Percentiles rank a stretch among this genome's conserved stretches.
These are phyloP conservation scores for Penicillium crustosum DNA, from an alignment of 2,329 filamentous ascomycete species.

Conservation along the genomic window DNA sequence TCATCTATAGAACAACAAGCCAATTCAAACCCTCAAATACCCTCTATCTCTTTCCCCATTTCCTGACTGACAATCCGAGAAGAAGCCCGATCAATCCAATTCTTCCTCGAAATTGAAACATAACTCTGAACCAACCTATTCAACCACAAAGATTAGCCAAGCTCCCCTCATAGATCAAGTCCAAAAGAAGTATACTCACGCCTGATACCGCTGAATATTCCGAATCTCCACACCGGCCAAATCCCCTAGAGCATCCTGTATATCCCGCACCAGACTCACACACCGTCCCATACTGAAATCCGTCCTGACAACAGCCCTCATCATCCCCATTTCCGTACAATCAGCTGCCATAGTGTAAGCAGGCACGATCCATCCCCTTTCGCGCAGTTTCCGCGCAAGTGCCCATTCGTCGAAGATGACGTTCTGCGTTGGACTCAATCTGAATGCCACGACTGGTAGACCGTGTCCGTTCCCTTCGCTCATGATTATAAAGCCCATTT, in stretches of 20 bases:
- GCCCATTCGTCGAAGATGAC: constrained; percentile 71
- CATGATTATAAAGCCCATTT: constrained; percentile 82
- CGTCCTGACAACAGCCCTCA: constrained; percentile 86
- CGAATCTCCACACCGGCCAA: constrained; percentile 67
- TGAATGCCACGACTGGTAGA: constrained; percentile 85
- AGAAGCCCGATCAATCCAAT: not conserved
- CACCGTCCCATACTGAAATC: constrained; percentile 81
- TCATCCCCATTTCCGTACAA: constrained; percentile 78
- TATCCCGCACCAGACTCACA: constrained; percentile 72
- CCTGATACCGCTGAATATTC: constrained; percentile 17
- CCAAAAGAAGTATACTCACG: constrained; percentile 3
- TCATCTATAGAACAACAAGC: not conserved
- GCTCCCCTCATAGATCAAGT: not conserved
- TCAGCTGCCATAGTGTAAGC: constrained; percentile 96
- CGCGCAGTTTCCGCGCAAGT: constrained; percentile 76
- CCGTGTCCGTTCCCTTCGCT: constrained; percentile 73
- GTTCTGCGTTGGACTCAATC: constrained; percentile 59
- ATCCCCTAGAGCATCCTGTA: constrained; percentile 69
- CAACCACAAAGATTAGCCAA: not conserved
- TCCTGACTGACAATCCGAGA: not conserved
- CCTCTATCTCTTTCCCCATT: not conserved
- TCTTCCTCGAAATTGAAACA: not conserved
- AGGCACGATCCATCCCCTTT: constrained; percentile 85
- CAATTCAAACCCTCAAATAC: not conserved
- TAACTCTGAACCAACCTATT: constrained; percentile 3